These are phyloP conservation scores for Porcisia hertigi DNA, from an alignment of 208 protist species.

Conservation along the genomic window DNA sequence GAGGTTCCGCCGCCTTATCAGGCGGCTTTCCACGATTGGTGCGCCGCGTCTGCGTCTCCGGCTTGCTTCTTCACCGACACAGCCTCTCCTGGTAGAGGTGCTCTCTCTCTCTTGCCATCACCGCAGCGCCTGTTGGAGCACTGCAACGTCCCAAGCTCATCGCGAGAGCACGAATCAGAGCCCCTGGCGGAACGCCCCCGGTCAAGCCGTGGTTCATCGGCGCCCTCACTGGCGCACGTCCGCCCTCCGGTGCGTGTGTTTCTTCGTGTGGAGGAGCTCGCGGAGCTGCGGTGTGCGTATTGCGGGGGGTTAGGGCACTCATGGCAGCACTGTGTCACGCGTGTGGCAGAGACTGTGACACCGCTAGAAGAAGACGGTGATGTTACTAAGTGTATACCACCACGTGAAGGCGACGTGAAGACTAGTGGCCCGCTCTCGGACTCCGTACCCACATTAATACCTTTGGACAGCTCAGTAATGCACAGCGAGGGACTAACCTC, in stretches of 20 bases:
- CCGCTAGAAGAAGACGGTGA: slow-evolving; percentile 2
- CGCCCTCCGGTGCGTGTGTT: slow-evolving; percentile 18
- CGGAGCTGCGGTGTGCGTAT: slow-evolving; percentile 27
- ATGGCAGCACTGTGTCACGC: slow-evolving; percentile 38
- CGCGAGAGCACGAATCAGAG: background rate
- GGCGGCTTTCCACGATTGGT: slow-evolving; percentile 4
- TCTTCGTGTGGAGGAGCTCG: slow-evolving; percentile 41
- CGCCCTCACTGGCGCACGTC: background rate
- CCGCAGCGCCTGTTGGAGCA: background rate
- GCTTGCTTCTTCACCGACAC: background rate
- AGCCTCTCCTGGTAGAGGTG: background rate
- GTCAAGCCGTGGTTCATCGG: background rate
- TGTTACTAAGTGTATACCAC: background rate
- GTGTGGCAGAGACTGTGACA: slow-evolving; percentile 8
- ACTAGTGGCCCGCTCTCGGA: background rate
- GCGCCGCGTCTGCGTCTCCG: background rate
- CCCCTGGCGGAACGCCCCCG: background rate
- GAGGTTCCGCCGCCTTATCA: slow-evolving; percentile 13
- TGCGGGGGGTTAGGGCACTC: slow-evolving; percentile 35
- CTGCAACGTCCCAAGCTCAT: slow-evolving; percentile 1
- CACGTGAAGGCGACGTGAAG: background rate
- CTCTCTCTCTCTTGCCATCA: background rate
- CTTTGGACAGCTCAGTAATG: slow-evolving; percentile 7
- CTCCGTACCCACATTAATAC: no score
- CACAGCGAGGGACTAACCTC: slow-evolving; percentile 17